Evolutionary conservation across 1,139 yeast genomes (phyloP).

Genomic region (Scheffersomyces quercinus): DNA sequence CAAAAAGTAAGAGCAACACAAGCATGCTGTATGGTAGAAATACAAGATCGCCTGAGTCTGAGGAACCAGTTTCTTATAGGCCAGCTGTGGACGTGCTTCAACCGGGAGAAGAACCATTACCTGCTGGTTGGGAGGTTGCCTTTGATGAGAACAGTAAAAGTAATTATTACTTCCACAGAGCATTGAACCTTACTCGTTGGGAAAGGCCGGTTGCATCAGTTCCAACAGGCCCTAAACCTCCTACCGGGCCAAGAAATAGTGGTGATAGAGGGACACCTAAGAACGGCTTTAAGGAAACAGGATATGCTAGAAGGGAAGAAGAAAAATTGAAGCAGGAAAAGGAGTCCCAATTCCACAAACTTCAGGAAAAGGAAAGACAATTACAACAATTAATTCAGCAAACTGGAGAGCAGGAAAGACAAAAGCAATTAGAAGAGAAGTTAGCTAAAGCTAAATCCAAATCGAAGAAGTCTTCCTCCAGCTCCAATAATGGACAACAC

Average conservation of each 20-base stretch:
- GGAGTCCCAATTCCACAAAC: slow-evolving; percentile 28
- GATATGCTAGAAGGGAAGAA: slow-evolving; percentile 35
- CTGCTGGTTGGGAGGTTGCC: slow-evolving; percentile 58
- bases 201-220: slow-evolving; percentile 45
- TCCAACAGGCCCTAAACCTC: slow-evolving; percentile 26
- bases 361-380: slow-evolving; percentile 31
- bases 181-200: slow-evolving; percentile 55
- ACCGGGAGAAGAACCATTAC: slow-evolving; percentile 35
- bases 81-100: background rate
- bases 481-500: background rate
- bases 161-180: slow-evolving; percentile 57
- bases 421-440: slow-evolving; percentile 10
- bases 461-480: background rate
- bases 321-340: slow-evolving; percentile 33
- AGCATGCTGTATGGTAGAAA: slow-evolving; percentile 33
- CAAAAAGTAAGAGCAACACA: slow-evolving; percentile 38
- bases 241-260: slow-evolving; percentile 1
- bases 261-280: slow-evolving; percentile 2
- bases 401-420: slow-evolving; percentile 20
- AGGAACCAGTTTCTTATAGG: background rate
- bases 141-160: slow-evolving; percentile 39
- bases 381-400: slow-evolving; percentile 39
- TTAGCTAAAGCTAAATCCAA: slow-evolving; percentile 6
- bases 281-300: slow-evolving; percentile 13
- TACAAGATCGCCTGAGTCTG: slow-evolving; percentile 9